Evolutionary conservation across 148 eudicot genomes (phyloP).

Genomic region (Vaccinium darrowii): DNA sequence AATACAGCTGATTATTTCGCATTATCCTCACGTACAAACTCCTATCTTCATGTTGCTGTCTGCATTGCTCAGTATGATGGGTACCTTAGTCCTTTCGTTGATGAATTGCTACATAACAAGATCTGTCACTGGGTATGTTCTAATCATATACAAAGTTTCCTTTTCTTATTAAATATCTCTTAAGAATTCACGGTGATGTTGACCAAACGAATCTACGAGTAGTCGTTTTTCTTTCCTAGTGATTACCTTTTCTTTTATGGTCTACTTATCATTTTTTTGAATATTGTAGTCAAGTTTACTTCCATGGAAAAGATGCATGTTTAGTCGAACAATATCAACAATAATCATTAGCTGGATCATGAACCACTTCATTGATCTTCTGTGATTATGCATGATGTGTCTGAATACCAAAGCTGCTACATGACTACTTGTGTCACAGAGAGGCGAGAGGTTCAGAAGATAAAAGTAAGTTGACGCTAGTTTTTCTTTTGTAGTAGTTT

Average conservation of each 20-base stretch:
- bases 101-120: constrained; percentile 76
- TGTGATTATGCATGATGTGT: not conserved
- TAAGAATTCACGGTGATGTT: not conserved
- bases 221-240: not conserved
- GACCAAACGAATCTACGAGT: not conserved
- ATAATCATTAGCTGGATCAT: not conserved
- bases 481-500: not conserved
- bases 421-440: not conserved
- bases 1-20: constrained; percentile 96
- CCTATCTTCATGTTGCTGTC: constrained; percentile 84
- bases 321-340: not conserved
- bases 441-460: not conserved
- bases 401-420: not conserved
- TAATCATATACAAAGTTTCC: constrained; percentile 10
- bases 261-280: not conserved
- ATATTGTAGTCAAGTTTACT: not conserved
- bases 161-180: not conserved
- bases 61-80: constrained; percentile 88
- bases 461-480: not conserved
- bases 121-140: constrained; percentile 95
- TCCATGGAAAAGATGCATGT: not conserved
- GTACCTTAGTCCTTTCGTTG: constrained; percentile 81
- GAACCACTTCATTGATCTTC: not conserved
- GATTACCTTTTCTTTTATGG: not conserved
- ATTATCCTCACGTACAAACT: constrained; percentile 76